phyloP scores from a whole-genome alignment of 371 early-diverging fungal genomes.

The Syncephalis plumigaleata region DNA sequence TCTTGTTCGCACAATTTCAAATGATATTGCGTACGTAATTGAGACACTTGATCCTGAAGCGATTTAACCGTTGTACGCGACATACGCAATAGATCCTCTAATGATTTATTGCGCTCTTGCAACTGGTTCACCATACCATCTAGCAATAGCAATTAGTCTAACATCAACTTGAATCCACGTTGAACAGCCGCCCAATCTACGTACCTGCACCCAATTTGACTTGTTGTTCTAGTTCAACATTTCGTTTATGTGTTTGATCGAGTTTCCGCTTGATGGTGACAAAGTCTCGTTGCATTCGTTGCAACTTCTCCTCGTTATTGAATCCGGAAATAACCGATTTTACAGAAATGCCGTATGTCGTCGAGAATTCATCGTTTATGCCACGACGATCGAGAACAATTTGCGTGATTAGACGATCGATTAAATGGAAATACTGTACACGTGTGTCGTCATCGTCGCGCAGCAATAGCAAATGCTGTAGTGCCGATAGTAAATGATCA shows the following conservation, averaged over 20 bases:
- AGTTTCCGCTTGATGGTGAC: too few species aligned
- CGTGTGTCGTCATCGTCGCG: constrained; percentile 42
- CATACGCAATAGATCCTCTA: constrained; percentile 62
- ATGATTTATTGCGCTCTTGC: constrained; percentile 49
- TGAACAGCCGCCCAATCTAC: constrained; percentile 5
- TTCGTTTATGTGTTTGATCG: too few species aligned
- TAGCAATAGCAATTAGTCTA: constrained; percentile 34
- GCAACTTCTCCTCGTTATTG: constrained; percentile 64
- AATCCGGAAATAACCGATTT: constrained; percentile 53
- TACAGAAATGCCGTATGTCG: constrained; percentile 37
- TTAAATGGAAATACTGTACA: constrained; percentile 59
- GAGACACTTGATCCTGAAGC: constrained; percentile 46
- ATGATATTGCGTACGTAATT: constrained; percentile 42
- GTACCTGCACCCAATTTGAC: too few species aligned
- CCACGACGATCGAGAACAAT: constrained; percentile 65
- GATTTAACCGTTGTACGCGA: constrained; percentile 65
- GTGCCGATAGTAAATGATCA: constrained; percentile 56
- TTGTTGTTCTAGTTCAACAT: too few species aligned
- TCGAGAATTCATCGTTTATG: constrained; percentile 33
- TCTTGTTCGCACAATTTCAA: constrained; percentile 48
- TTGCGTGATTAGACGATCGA: constrained; percentile 61
- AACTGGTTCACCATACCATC: constrained; percentile 58
- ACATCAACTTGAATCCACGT: constrained; percentile 46
- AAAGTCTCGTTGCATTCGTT: constrained; percentile 2
- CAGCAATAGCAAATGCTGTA: constrained; percentile 60